A percentile compares a stretch with the other conserved stretches of the same genome.
Evolutionary conservation across 768 basidiomycete species (phyloP).

Genomic region (Boletus vermiculosoides): DNA sequence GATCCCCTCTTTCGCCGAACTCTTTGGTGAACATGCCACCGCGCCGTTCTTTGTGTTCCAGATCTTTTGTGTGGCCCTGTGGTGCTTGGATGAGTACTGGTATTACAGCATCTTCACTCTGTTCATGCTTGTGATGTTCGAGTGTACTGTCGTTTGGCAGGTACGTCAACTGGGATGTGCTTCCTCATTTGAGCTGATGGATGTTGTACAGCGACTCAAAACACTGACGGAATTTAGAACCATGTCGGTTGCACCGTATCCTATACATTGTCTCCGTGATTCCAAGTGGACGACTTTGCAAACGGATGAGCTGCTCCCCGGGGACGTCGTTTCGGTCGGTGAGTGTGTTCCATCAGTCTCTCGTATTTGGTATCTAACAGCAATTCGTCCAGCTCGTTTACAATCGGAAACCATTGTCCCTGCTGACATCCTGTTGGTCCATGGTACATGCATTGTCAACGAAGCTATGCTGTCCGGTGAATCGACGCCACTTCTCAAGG

Average conservation of each 20-base stretch:
- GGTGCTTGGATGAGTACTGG: slow-evolving; percentile 99
- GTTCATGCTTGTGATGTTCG: slow-evolving; percentile 98
- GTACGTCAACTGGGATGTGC: slow-evolving; percentile 40
- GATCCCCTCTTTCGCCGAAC: slow-evolving; percentile 87
- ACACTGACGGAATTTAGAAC: slow-evolving; percentile 95
- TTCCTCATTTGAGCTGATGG: not conserved
- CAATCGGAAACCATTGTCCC: slow-evolving; percentile 85
- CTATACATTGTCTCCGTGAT: slow-evolving; percentile 79
- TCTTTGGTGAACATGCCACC: slow-evolving; percentile 94
- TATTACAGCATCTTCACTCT: slow-evolving; percentile 97
- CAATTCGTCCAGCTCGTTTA: slow-evolving; percentile 48
- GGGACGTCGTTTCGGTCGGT: slow-evolving; percentile 85
- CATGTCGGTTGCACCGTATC: slow-evolving; percentile 91
- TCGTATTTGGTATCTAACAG: slow-evolving; percentile 1
- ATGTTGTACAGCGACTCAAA: slow-evolving; percentile 65
- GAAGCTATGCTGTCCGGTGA: slow-evolving; percentile 99
- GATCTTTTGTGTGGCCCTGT: slow-evolving; percentile 94
- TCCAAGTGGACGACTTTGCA: slow-evolving; percentile 77
- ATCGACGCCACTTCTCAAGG: slow-evolving; percentile 95
- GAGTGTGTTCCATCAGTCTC: slow-evolving; percentile 32
- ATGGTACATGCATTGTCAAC: slow-evolving; percentile 94
- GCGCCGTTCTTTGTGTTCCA: slow-evolving; percentile 99
- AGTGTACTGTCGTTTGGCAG: slow-evolving; percentile 99
- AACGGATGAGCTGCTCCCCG: slow-evolving; percentile 86
- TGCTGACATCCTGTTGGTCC: slow-evolving; percentile 89